These are phyloP conservation scores for Aspergillus ruber DNA, from an alignment of 2,329 filamentous ascomycete genomes.

Conservation along the genomic window DNA sequence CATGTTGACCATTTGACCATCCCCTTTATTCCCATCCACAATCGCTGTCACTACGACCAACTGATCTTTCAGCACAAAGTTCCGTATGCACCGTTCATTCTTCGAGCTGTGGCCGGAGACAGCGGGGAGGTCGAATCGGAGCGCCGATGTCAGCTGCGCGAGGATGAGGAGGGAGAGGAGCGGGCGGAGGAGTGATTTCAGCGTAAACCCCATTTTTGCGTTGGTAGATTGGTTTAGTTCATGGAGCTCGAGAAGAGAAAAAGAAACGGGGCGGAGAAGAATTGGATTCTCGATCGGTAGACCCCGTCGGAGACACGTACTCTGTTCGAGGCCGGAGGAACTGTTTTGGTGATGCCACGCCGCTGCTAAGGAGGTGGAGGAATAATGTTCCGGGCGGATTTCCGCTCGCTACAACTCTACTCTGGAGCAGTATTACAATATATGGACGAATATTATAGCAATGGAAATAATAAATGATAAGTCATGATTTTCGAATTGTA, in stretches of 20 bases:
- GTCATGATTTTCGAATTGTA: too few relatives aligned
- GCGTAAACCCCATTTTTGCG: conserved; percentile 10
- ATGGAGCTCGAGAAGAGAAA: background rate
- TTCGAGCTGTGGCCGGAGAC: conserved; percentile 53
- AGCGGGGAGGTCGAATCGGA: conserved; percentile 90
- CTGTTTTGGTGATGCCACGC: conserved; percentile 30
- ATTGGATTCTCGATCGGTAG: conserved; percentile 9
- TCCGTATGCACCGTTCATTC: conserved; percentile 85
- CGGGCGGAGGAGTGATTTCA: conserved; percentile 23
- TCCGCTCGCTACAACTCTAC: background rate
- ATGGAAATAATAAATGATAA: too few relatives aligned
- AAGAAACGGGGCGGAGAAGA: background rate
- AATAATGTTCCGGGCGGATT: conserved; percentile 23
- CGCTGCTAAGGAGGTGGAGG: conserved; percentile 25
- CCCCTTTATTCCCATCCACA: conserved; percentile 75
- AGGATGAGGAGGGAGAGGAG: conserved; percentile 26
- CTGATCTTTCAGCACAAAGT: conserved; percentile 88
- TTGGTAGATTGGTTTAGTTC: background rate
- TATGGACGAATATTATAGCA: background rate
- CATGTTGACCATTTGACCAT: conserved; percentile 91
- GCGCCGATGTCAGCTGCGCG: conserved; percentile 49
- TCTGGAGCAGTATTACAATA: background rate
- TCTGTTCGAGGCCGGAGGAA: conserved; percentile 16
- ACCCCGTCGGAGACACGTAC: background rate
- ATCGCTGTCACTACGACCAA: conserved; percentile 92